These are phyloP conservation scores for Elongisporangium anandrum DNA, from an alignment of 352 stramenopile species.

Conservation along the genomic window DNA sequence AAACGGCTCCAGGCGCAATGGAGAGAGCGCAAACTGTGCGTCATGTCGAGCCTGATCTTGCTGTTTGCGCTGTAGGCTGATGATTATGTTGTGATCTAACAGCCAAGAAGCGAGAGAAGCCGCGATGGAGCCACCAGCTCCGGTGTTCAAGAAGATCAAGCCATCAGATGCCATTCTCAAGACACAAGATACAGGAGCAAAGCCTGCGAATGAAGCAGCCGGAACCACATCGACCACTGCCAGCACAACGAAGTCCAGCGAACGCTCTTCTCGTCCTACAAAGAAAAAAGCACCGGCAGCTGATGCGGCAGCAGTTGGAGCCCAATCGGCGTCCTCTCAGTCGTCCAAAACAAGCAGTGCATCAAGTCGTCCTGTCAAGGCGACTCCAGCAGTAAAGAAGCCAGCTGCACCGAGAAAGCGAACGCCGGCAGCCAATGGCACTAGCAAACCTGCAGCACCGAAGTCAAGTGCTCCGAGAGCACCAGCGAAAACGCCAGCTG, in stretches of 20 bases:
- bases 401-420: conserved; percentile 11
- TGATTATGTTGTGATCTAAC: no score
- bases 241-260: background rate
- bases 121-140: conserved; percentile 16
- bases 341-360: background rate
- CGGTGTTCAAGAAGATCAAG: conserved; percentile 26
- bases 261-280: background rate
- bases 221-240: background rate
- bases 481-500: conserved; percentile 7
- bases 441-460: conserved; percentile 4
- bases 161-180: conserved; percentile 26
- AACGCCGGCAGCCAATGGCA: background rate
- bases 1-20: background rate
- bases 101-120: conserved; percentile 5
- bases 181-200: conserved; percentile 1
- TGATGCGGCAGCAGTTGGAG: background rate
- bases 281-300: conserved; percentile 4
- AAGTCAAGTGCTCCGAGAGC: conserved; percentile 2
- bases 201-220: conserved; percentile 1
- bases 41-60: background rate
- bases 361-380: background rate
- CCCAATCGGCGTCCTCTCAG: background rate
- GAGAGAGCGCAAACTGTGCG: background rate
- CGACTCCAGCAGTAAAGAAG: conserved; percentile 4
- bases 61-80: no score